Evolutionary conservation across 2,329 filamentous ascomycete species (phyloP).

Genomic region (Aspergillus persii): DNA sequence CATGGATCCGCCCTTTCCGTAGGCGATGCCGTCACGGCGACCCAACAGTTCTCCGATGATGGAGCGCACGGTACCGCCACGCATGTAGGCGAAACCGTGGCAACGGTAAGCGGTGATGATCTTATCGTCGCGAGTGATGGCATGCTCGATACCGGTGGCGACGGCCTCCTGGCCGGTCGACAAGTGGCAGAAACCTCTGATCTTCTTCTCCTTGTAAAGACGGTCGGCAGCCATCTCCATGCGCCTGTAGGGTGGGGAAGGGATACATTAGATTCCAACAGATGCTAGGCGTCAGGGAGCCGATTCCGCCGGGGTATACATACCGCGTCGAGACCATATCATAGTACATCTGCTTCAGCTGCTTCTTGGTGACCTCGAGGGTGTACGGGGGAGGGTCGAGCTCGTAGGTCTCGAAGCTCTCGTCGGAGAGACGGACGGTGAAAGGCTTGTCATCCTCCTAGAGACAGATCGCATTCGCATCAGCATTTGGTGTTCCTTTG

Average conservation of each 20-base stretch:
- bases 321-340: constrained; percentile 96
- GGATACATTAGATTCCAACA: not conserved
- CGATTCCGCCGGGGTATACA: constrained; percentile 28
- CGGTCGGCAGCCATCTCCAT: constrained; percentile 99
- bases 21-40: constrained; percentile 92
- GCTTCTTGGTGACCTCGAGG: constrained; percentile 90
- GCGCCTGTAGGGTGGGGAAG: constrained; percentile 58
- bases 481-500: constrained; percentile 17
- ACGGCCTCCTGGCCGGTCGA: constrained; percentile 98
- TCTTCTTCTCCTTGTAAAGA: constrained; percentile 99
- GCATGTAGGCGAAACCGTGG: constrained; percentile 98
- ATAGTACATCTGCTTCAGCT: constrained; percentile 98
- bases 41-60: constrained; percentile 96
- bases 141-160: constrained; percentile 93
- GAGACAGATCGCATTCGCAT: constrained; percentile 16
- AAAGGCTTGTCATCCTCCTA: constrained; percentile 94
- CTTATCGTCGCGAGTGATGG: constrained; percentile 86
- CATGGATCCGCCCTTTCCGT: constrained; percentile 99
- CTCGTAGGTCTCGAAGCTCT: constrained; percentile 99
- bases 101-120: constrained; percentile 98
- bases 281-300: not conserved
- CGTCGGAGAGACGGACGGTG: constrained; percentile 87
- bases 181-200: constrained; percentile 98
- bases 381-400: constrained; percentile 94
- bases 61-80: constrained; percentile 81